Percentiles rank a stretch among this genome's conserved stretches.
phyloP scores from a whole-genome alignment of 352 stramenopile genomes.

The Phytophthora agathidicida region DNA sequence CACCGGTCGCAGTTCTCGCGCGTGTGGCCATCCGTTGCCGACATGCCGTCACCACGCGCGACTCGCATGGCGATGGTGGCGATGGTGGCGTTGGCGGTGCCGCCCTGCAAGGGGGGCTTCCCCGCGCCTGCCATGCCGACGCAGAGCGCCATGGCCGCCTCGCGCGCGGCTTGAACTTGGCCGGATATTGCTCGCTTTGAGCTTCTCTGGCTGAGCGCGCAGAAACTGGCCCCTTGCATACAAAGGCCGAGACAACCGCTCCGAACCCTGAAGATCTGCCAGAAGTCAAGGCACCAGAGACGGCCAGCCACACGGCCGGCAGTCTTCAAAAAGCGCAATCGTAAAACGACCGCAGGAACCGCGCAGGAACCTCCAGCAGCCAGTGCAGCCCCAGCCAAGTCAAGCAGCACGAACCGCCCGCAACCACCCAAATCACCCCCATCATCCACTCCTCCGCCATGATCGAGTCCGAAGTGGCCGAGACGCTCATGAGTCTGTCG shows the following conservation, averaged over 20 bases:
- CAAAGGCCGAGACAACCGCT: conserved; percentile 17
- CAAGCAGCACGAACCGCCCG: conserved; percentile 1
- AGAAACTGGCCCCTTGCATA: conserved; percentile 37
- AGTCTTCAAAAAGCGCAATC: conserved; percentile 31
- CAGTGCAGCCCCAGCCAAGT: conserved; percentile 7
- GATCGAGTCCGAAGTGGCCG: conserved; percentile 75
- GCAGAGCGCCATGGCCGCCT: conserved; percentile 1
- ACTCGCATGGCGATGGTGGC: background rate
- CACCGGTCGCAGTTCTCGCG: conserved; percentile 2
- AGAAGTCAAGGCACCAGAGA: conserved; percentile 18
- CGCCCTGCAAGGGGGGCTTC: background rate
- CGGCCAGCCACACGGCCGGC: conserved; percentile 21
- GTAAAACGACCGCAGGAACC: conserved; percentile 26
- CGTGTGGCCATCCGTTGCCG: conserved; percentile 12
- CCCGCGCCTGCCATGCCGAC: no score
- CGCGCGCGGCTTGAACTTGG: conserved; percentile 28
- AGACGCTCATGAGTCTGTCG: conserved; percentile 84
- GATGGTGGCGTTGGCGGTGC: background rate
- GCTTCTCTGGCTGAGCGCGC: conserved; percentile 17
- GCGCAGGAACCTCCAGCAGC: background rate
- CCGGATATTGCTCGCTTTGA: conserved; percentile 26
- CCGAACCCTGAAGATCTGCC: conserved; percentile 24
- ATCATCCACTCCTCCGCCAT: conserved; percentile 27
- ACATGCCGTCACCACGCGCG: background rate
- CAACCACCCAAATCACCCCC: conserved; percentile 9